phyloP scores from a whole-genome alignment of 441 rosid genomes.

The Populus hybrid region DNA sequence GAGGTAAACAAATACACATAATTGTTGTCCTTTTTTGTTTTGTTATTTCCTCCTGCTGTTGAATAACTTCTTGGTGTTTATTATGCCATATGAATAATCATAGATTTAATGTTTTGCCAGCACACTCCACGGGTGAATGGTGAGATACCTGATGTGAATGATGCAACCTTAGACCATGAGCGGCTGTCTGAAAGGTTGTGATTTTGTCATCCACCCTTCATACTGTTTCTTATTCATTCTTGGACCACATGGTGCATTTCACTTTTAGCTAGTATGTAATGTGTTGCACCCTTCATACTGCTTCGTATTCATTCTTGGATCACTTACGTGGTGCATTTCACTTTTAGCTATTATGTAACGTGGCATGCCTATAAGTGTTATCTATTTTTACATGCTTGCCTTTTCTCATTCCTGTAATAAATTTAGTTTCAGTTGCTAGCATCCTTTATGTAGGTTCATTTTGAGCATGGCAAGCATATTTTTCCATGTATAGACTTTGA shows the following conservation, averaged over 20 bases:
- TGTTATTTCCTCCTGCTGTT: not conserved
- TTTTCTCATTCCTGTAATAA: not conserved
- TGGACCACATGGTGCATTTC: not conserved
- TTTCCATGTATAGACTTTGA: not conserved
- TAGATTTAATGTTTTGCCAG: conserved; percentile 44
- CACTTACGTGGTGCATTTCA: not conserved
- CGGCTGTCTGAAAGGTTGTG: conserved; percentile 83
- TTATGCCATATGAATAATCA: not conserved
- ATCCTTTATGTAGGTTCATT: conserved; percentile 1
- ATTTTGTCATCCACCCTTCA: conserved; percentile 14
- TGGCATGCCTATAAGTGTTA: not conserved
- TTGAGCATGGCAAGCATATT: not conserved
- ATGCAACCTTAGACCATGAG: conserved; percentile 86
- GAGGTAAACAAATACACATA: not conserved
- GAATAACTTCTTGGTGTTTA: not conserved
- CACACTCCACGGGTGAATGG: conserved; percentile 87
- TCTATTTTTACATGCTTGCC: not conserved
- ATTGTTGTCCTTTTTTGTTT: not conserved
- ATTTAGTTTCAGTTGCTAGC: not conserved
- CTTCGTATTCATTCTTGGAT: conserved; percentile 5
- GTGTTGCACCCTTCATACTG: not conserved
- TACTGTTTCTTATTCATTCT: conserved; percentile 5
- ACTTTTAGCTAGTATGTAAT: too few relatives aligned
- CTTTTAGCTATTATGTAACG: not conserved
- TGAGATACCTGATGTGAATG: conserved; percentile 72